Evolutionary conservation across 108 stramenopile genomes (phyloP), one percentile per base, ranked within the genome.

Genomic region (Pseudonitzschia multiseries): DNA sequence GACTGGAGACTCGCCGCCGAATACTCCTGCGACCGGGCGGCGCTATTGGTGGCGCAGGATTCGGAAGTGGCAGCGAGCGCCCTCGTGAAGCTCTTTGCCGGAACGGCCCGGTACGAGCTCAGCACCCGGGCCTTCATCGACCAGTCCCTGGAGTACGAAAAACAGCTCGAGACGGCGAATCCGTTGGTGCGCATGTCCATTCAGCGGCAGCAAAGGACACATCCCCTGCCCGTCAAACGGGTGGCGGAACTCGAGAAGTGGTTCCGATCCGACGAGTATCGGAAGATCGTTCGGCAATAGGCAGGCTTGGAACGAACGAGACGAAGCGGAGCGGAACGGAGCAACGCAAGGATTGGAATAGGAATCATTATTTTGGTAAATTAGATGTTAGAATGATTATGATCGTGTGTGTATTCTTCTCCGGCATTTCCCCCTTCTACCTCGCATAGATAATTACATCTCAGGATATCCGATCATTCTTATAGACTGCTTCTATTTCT

Each of bases 1-100:
- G 52, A 76, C 13, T 93, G 89, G 92, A 85, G 81, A 46, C 76
- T 85, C 21, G 86, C 92, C 2, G 92, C 92, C 2, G 92, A 93
- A 78, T 88, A 87, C 70, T 75, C 86, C 33, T 93, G 92, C 69
- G 92, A 93, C 67, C 80, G 89, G 8, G 89, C 88, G 0, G 85
- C 89, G 10, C 44, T 90, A 51, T 65, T 93, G 20, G 92, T 93
- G 15, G 71, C 84, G 1, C 87, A 89, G 65, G 92, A 93, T 74
- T 70, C 83, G 21, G 51, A 73, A 33, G 75, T 89, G 6, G 92
- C 90, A 41, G 72, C 81, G 6, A 81, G 81, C 40, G 83, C 89
- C 17, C 71, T 90, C 77, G 62, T 93, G 22, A 90, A 93, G 72
- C 72, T 93, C 22, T 81, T 85, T 67, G 84, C 86, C 13, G 91